These are phyloP conservation scores for Beauveria bassiana DNA, from an alignment of 2,329 filamentous ascomycete species.

Conservation along the genomic window DNA sequence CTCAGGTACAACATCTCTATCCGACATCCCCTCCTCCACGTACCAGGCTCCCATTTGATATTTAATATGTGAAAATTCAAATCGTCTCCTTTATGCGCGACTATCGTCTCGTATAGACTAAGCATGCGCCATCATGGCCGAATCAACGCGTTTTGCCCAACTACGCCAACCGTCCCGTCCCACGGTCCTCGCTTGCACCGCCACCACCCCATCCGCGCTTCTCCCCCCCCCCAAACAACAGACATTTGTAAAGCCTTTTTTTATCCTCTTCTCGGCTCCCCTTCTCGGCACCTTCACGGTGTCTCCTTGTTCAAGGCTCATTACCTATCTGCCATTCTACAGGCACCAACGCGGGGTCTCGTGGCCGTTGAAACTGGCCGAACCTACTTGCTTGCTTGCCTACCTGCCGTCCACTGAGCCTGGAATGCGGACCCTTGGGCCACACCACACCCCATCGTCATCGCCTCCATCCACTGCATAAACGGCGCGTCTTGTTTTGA, in stretches of 20 bases:
- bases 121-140: background rate
- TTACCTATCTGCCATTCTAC: background rate
- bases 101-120: background rate
- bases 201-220: background rate
- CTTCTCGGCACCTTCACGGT: background rate
- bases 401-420: no score
- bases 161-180: background rate
- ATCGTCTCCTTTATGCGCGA: background rate
- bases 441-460: background rate
- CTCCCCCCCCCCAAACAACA: background rate
- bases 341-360: background rate
- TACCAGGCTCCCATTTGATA: background rate
- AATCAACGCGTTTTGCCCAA: background rate
- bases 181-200: background rate
- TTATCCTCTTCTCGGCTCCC: background rate
- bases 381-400: background rate
- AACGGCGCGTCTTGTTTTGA: background rate
- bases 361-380: constrained; percentile 2
- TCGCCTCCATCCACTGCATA: background rate
- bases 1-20: background rate
- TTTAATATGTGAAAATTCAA: background rate
- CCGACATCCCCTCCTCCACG: background rate
- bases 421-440: background rate
- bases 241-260: background rate
- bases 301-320: no score